Evolutionary conservation across 2,329 filamentous ascomycete species (phyloP).

Genomic region (Aspergillus calidoustus): DNA sequence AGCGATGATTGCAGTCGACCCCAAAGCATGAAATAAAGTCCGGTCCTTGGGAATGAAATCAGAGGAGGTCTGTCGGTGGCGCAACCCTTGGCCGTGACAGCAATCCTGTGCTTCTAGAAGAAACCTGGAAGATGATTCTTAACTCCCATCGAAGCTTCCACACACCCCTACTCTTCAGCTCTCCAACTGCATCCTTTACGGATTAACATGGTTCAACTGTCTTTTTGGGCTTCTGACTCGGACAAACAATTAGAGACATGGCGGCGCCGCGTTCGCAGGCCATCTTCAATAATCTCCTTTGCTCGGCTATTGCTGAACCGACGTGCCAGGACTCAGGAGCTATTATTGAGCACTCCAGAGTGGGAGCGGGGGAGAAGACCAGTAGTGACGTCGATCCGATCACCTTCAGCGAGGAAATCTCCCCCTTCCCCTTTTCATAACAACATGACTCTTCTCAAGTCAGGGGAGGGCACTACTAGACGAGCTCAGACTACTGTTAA

Average conservation of each 20-base stretch:
- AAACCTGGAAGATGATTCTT: slow-evolving; percentile 34
- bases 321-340: slow-evolving; percentile 24
- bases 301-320: not conserved
- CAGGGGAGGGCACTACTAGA: not conserved
- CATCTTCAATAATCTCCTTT: not conserved
- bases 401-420: not conserved
- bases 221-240: slow-evolving; percentile 3
- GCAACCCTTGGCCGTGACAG: slow-evolving; percentile 16
- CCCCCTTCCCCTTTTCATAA: not conserved
- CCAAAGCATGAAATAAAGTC: not conserved
- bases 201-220: slow-evolving; percentile 5
- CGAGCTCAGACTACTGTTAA: not conserved
- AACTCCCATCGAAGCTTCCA: slow-evolving; percentile 32
- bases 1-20: slow-evolving; percentile 15
- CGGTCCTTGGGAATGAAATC: not conserved
- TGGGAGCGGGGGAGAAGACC: slow-evolving; percentile 3
- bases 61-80: slow-evolving; percentile 13
- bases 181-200: not conserved
- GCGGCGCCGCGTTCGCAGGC: not conserved
- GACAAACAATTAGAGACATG: not conserved
- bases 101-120: slow-evolving; percentile 39
- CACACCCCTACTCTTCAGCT: not conserved
- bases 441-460: not conserved
- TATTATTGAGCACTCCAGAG: slow-evolving; percentile 18
- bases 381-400: slow-evolving; percentile 27